These are phyloP conservation scores for Uronychia binucleata DNA, from an alignment of 73 alveolate species.

Conservation along the genomic window DNA sequence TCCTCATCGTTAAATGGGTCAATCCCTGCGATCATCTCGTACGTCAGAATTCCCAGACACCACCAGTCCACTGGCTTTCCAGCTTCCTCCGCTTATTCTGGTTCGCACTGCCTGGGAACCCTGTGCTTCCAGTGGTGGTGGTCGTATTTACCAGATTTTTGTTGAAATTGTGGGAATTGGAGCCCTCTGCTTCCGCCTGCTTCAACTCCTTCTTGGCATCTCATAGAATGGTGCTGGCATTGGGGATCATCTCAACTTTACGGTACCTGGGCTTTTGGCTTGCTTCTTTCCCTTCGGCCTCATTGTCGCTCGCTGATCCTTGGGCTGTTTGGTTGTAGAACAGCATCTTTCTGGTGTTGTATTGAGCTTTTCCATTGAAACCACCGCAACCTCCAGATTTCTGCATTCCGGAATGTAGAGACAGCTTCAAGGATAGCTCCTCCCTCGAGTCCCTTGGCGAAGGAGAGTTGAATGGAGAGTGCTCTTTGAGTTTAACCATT, in stretches of 20 bases:
- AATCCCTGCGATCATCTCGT: slow-evolving; percentile 94
- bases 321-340: not conserved
- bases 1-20: slow-evolving; percentile 94
- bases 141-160: not conserved
- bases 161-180: not conserved
- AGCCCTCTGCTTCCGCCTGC: not conserved
- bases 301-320: not conserved
- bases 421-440: no score
- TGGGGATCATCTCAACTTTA: not conserved
- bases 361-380: not conserved
- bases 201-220: slow-evolving; percentile 1
- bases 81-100: not conserved
- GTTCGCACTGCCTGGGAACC: not conserved
- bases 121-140: not conserved
- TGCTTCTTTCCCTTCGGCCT: not conserved
- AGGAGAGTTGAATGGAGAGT: not conserved
- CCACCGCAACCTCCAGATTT: no score
- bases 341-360: not conserved
- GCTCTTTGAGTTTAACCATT: not conserved
- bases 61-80: slow-evolving; percentile 99
- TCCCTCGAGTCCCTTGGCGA: not conserved
- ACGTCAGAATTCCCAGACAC: slow-evolving; percentile 90
- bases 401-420: no score
- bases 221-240: slow-evolving; percentile 1
- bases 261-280: not conserved